phyloP scores from a whole-genome alignment of 116 monocot species.

The Zostera marina region DNA sequence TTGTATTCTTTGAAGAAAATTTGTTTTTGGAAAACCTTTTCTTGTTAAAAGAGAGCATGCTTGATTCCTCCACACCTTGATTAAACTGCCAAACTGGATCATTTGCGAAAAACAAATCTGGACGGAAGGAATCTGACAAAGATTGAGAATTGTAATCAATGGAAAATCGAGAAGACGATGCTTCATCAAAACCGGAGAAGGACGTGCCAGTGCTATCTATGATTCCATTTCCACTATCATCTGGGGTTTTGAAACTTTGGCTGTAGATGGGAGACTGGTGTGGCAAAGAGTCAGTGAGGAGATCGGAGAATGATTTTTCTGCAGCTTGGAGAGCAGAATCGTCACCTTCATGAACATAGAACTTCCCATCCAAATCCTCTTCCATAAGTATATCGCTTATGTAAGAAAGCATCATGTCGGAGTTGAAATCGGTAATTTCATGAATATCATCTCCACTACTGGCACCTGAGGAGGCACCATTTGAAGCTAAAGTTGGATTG shows the following conservation, averaged over 20 bases:
- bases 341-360: slow-evolving; percentile 20
- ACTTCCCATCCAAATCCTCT: slow-evolving; percentile 65
- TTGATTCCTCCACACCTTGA: slow-evolving; percentile 60
- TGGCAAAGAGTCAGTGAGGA: slow-evolving; percentile 23
- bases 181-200: slow-evolving; percentile 5
- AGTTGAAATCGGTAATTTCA: slow-evolving; percentile 40
- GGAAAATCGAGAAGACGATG: neutral
- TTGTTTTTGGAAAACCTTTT: slow-evolving; percentile 12
- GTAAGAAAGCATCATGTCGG: slow-evolving; percentile 46
- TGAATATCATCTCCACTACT: slow-evolving; percentile 10
- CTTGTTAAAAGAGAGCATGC: slow-evolving; percentile 60
- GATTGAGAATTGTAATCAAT: slow-evolving; percentile 12
- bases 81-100: slow-evolving; percentile 36
- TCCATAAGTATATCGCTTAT: slow-evolving; percentile 74
- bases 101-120: slow-evolving; percentile 10
- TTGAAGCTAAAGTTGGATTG: neutral
- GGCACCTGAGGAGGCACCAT: neutral
- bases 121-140: slow-evolving; percentile 2
- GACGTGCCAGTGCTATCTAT: slow-evolving; percentile 7
- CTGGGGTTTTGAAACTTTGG: slow-evolving; percentile 12
- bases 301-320: slow-evolving; percentile 61
- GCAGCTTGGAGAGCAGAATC: slow-evolving; percentile 37
- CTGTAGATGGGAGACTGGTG: slow-evolving; percentile 8
- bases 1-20: neutral
- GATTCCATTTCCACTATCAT: neutral